Evolutionary conservation across 2,329 filamentous ascomycete species (phyloP).

Genomic region (Teratosphaeria nubilosa): DNA sequence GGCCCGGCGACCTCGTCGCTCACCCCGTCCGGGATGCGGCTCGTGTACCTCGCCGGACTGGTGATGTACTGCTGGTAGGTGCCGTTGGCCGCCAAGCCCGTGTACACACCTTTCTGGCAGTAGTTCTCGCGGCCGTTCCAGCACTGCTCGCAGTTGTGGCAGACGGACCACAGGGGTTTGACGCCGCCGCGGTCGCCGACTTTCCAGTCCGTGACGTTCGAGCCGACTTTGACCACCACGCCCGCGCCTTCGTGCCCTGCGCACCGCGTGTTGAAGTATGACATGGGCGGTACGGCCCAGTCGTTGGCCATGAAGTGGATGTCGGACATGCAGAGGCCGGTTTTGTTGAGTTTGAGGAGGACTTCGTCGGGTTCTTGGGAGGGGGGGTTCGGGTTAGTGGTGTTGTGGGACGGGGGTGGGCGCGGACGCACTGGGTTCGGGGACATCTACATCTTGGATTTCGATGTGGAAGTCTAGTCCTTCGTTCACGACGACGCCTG

Average conservation of each 20-base stretch:
- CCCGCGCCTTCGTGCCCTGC: slow-evolving; percentile 46
- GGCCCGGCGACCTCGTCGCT: slow-evolving; percentile 47
- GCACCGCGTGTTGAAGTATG: slow-evolving; percentile 23
- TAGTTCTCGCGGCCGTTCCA: slow-evolving; percentile 45
- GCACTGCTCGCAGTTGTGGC: slow-evolving; percentile 40
- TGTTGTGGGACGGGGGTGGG: background rate
- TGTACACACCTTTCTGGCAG: slow-evolving; percentile 37
- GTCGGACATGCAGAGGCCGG: slow-evolving; percentile 49
- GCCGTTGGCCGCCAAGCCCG: slow-evolving; percentile 35
- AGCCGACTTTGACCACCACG: slow-evolving; percentile 46
- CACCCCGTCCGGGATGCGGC: slow-evolving; percentile 46
- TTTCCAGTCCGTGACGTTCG: slow-evolving; percentile 43
- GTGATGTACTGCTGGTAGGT: slow-evolving; percentile 52
- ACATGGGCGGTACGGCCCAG: slow-evolving; percentile 40
- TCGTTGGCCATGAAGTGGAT: slow-evolving; percentile 50
- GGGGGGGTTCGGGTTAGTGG: background rate
- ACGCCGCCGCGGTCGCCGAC: slow-evolving; percentile 44
- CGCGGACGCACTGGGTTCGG: slow-evolving; percentile 36
- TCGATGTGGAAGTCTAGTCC: slow-evolving; percentile 41
- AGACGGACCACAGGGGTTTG: slow-evolving; percentile 42
- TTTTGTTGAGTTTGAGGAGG: slow-evolving; percentile 47
- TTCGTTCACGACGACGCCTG: slow-evolving; percentile 41
- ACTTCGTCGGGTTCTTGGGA: slow-evolving; percentile 41
- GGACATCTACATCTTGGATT: slow-evolving; percentile 40
- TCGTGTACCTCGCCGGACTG: slow-evolving; percentile 45